phyloP scores from a whole-genome alignment of 257 asterid species.

The Nicotiana tabacum region DNA sequence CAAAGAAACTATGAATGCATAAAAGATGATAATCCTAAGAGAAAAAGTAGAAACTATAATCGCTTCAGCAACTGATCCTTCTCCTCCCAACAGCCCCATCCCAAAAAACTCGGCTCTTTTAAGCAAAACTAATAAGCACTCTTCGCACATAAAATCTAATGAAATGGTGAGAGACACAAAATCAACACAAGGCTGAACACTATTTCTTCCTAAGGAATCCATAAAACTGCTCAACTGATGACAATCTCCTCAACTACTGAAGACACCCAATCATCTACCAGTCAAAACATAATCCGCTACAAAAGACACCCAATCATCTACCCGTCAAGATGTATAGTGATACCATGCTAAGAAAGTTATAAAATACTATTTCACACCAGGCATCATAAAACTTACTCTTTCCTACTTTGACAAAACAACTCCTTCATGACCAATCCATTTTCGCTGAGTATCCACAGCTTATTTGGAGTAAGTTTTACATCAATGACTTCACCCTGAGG shows the following conservation, averaged over 20 bases:
- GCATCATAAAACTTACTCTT: constrained; percentile 41
- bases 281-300: neutral
- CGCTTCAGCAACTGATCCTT: neutral
- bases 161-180: neutral
- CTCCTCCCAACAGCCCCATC: neutral
- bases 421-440: constrained; percentile 61
- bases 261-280: neutral
- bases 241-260: neutral
- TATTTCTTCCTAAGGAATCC: neutral
- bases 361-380: neutral
- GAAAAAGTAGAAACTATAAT: neutral
- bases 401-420: constrained; percentile 31
- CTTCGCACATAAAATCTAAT: neutral
- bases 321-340: neutral
- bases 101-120: neutral
- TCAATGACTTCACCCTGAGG: constrained; percentile 65
- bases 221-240: neutral
- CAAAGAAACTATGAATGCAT: neutral
- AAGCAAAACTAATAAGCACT: neutral
- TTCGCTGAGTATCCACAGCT: constrained; percentile 81
- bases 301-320: neutral
- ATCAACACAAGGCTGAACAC: neutral
- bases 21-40: neutral
- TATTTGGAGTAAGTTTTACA: constrained; percentile 56
- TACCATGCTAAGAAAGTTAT: neutral